Evolutionary conservation across 441 rosid genomes (phyloP).

Genomic region (Francoa sonchifolia): DNA sequence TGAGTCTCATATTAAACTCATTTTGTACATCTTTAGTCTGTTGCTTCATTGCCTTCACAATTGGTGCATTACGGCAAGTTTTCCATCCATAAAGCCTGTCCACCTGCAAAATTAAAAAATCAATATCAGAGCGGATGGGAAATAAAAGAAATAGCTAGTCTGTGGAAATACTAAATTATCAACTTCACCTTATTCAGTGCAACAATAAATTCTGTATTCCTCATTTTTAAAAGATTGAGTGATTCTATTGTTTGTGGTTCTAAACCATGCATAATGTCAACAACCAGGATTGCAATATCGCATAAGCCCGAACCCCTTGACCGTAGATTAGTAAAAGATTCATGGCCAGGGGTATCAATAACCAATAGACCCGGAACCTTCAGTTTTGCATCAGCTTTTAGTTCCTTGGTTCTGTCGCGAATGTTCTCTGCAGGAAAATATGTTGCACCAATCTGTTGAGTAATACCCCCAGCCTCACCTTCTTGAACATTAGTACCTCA

Average conservation of each 20-base stretch:
- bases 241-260: constrained; percentile 95
- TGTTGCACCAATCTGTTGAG: constrained; percentile 98
- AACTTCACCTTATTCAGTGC: constrained; percentile 76
- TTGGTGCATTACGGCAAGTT: constrained; percentile 66
- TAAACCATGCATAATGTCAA: constrained; percentile 91
- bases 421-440: constrained; percentile 89
- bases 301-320: constrained; percentile 94
- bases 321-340: constrained; percentile 80
- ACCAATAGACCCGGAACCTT: constrained; percentile 95
- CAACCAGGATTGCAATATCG: constrained; percentile 95
- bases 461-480: constrained; percentile 98
- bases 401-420: constrained; percentile 89
- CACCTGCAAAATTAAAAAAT: constrained; percentile 36
- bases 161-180: neutral
- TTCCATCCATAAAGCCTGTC: constrained; percentile 95
- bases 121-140: neutral
- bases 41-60: constrained; percentile 57
- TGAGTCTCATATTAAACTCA: constrained; percentile 70
- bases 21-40: constrained; percentile 60
- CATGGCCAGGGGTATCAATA: constrained; percentile 97
- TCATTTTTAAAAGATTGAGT: constrained; percentile 73
- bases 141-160: neutral
- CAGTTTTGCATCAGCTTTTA: constrained; percentile 82
- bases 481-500: constrained; percentile 97
- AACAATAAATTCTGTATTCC: constrained; percentile 84